A percentile compares a stretch with the other conserved stretches of the same genome.
These are phyloP conservation scores for Scleromitrula shiraiana DNA, from an alignment of 2,329 filamentous ascomycete genomes.

Conservation along the genomic window DNA sequence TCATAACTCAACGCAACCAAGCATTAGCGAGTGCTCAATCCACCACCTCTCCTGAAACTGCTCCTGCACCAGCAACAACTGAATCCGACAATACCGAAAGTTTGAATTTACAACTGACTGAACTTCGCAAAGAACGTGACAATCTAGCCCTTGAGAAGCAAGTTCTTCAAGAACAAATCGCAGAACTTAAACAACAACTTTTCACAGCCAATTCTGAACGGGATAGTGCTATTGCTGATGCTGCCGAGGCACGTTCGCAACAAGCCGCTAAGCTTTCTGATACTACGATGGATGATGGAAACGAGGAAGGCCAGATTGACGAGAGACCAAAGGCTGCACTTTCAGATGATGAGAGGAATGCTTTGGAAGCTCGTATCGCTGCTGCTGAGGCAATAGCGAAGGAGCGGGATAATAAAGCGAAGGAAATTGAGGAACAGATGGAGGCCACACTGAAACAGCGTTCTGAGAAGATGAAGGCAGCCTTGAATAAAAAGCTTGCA, in stretches of 20 bases:
- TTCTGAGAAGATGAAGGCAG: constrained; percentile 61
- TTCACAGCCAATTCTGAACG: constrained; percentile 54
- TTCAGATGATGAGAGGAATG: constrained; percentile 51
- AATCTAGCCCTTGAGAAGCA: constrained; percentile 60
- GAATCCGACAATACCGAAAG: constrained; percentile 43
- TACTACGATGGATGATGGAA: constrained; percentile 37
- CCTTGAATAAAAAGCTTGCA: constrained; percentile 59
- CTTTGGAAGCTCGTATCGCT: constrained; percentile 54
- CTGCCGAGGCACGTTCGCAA: constrained; percentile 38
- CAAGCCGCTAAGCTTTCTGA: constrained; percentile 23
- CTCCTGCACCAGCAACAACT: constrained; percentile 37
- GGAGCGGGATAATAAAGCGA: constrained; percentile 55
- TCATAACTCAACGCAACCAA: constrained; percentile 38
- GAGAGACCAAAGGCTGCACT: constrained; percentile 29
- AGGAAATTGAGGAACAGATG: constrained; percentile 50
- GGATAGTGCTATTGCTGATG: constrained; percentile 38
- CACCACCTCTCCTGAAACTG: constrained; percentile 18
- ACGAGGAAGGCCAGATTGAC: constrained; percentile 51
- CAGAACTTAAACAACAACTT: constrained; percentile 49
- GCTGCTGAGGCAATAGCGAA: constrained; percentile 52
- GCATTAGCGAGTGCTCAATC: constrained; percentile 27
- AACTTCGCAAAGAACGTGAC: constrained; percentile 54
- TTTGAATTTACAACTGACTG: constrained; percentile 42
- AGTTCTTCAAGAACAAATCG: constrained; percentile 55
- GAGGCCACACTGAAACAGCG: constrained; percentile 54